Base-by-base conservation (phyloP, 371 early-diverging fungal genomes). In the Blastocladiella emersonii region DNA sequence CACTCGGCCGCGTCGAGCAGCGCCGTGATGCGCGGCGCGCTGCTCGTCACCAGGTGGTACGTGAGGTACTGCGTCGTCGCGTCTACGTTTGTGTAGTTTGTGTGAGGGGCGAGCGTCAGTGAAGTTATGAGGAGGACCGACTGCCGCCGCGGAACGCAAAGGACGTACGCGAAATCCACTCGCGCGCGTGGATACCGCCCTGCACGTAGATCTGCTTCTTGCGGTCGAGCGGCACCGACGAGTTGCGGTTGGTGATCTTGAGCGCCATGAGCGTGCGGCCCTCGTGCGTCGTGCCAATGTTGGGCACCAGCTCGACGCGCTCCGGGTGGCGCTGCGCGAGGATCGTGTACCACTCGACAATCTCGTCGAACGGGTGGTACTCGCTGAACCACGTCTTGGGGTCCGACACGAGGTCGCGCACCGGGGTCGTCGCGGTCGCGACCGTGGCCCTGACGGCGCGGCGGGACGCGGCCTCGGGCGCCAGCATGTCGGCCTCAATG, bases 121-220 rank as follows among this genome's bases (percentile, higher is more conserved):
- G n/a, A n/a, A n/a, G n/a, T n/a, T n/a, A n/a, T n/a, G n/a, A n/a
- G n/a, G n/a, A n/a, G n/a, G n/a, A n/a, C n/a, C n/a, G n/a, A n/a
- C n/a, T n/a, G n/a, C n/a, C n/a, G n/a, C n/a, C n/a, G n/a, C n/a
- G n/a, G n/a, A n/a, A n/a, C n/a, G 13, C 39, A n/a, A 39, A 39
- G 39, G 13, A 13, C 39, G 13, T 39, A 39, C 39, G 37, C 36
- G 10, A 2, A 23, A 68, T 68, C 68, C 68, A 68, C 37, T 68
- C 68, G 23, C 68, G 63, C 25, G 68, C 68, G 59, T 68, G 68
- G 15, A 59, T 59, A 0, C 43, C 37, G 27, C 59, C 59, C 43
- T 59, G 59, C 12, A 59, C 4, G 41, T 43, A 59, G 44, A 59
- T 15, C 17, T 59, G 59, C 37, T 43, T 34, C 59, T 59, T 59